Evolutionary conservation across 2,329 filamentous ascomycete species (phyloP), one percentile per base, ranked within the genome.

Genomic region (Colletotrichum godetiae): DNA sequence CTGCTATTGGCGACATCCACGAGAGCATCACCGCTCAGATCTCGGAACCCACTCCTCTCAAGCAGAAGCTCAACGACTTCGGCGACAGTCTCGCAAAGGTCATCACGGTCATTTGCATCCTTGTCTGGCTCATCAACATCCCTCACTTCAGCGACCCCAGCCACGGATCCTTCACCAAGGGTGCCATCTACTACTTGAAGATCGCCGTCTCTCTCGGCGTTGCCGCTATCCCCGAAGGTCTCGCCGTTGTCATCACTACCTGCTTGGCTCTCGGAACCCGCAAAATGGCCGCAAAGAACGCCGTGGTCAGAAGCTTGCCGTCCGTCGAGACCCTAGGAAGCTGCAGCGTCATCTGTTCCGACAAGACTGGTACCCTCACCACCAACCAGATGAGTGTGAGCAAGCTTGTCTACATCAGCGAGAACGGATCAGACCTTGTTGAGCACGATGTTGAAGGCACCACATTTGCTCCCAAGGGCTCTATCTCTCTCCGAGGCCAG

Each of bases 351-450:
- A 98, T 99, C 82, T 99, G 97, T 87, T 99, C 97, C 4, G 97
- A 99, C 88, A 99, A 99, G 88, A 99, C 97, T 5, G 97, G 97
- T 78, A 99, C 97, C 61, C 86, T 99, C 81, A 99, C 97, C 12
- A 99, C 97, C 53, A 99, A 99, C 86, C 95, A 98, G 85, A 99
- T 99, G 97, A 98, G 97, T 80, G 97, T 98, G 69, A 97, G 92
- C 87, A 97, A 96, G 84, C 86, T 98, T 68, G 94, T 98, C 60
- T 94, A 95, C 81, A 88, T 99, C 77, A 92, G 90, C 78, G 91
- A 93, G 76, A 84, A 89, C 73, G 95, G 94, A 61, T 90, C 86
- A 67, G 92, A 90, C 72, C 87, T 98, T 29, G 94, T 95, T 78
- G 95, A 98, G 81, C 89, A 98, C 60, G 92, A 97, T 74, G 93